Evolutionary conservation across 805 yeast genomes (phyloP), one percentile per base, ranked within the genome.

Genomic region (Starmerella vaccinii): DNA sequence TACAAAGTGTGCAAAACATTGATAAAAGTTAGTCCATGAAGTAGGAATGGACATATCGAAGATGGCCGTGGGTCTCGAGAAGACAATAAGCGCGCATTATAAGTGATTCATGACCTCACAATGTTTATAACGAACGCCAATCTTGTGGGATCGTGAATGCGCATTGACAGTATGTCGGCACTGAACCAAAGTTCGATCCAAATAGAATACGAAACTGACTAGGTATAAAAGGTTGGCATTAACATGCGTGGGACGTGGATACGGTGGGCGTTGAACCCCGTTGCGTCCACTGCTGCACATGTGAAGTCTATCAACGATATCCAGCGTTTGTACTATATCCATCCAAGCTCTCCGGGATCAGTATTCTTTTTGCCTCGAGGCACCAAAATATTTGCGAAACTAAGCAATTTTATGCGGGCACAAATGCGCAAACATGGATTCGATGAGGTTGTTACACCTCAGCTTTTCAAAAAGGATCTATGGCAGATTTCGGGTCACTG

Each of bases 401-500:
- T 92, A 53, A 72, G 86, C 13, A 73, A 72, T 39, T 92, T 88
- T 65, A 89, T 92, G 90, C 84, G 86, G 62, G 68, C 78, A 37
- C 96, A 87, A 62, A 94, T 88, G 65, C 68, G 76, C 19, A 77
- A 74, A 53, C 83, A 81, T 59, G 95, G 95, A 0, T 92, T 88
- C 62, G 80, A 84, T 52, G 97, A 92, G 67, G 97, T 92, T 5
- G 77, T 90, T 24, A 85, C 96, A 0, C 98, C 98, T 1, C 73
- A 90, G 57, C 82, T 92, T 13, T 92, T 82, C 68, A 84, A 82
- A 59, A 81, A 80, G 51, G 76, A 78, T 33, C 70, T 92, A 16
- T 92, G 97, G 96, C 83, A 88, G 65, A 78, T 75, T 46, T 83
- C 95, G 10, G 97, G 97, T 0, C 98, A 92, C 68, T 90, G 97